Conservation (phyloP, 176 grass and related monocot species). For the Aegilops longissima region DNA sequence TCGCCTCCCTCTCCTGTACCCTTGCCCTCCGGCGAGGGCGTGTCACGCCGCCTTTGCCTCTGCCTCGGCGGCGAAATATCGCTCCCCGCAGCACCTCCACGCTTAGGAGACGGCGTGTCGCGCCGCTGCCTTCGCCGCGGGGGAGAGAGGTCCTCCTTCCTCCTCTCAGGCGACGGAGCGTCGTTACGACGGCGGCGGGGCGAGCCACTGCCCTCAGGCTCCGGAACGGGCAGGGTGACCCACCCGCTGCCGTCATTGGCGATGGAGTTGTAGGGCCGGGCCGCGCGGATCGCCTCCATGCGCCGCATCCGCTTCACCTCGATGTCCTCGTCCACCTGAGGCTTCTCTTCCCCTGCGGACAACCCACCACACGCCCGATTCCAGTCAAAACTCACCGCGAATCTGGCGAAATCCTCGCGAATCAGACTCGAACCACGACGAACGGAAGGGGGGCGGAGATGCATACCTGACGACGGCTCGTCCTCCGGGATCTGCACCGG, state of each 20-base stretch:
- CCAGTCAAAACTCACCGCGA: neutral
- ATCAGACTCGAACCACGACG: neutral
- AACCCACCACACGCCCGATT: neutral
- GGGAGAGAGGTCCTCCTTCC: constrained; percentile 32
- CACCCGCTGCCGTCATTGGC: constrained; percentile 88
- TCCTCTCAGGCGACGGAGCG: constrained; percentile 25
- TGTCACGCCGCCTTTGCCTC: neutral
- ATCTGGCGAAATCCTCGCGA: neutral
- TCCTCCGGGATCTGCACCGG: constrained; percentile 79
- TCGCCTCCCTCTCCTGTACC: constrained; percentile 19
- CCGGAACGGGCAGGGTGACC: constrained; percentile 37
- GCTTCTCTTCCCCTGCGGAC: constrained; percentile 59
- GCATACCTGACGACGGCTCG: constrained; percentile 47
- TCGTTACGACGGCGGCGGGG: neutral
- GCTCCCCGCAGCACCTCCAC: neutral
- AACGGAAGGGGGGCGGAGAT: too few relatives aligned
- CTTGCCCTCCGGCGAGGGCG: constrained; percentile 33
- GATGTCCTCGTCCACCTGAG: constrained; percentile 87
- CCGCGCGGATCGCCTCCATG: constrained; percentile 65
- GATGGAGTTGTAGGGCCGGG: constrained; percentile 70
- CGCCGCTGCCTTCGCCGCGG: constrained; percentile 10
- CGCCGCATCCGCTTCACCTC: constrained; percentile 92
- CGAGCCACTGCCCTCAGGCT: neutral
- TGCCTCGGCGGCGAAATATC: constrained; percentile 42
- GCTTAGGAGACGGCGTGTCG: neutral